Percentiles rank a stretch among this genome's conserved stretches.
These are phyloP conservation scores for Chytriomyces sp. DNA, from an alignment of 192 early-diverging fungal species.

Conservation along the genomic window DNA sequence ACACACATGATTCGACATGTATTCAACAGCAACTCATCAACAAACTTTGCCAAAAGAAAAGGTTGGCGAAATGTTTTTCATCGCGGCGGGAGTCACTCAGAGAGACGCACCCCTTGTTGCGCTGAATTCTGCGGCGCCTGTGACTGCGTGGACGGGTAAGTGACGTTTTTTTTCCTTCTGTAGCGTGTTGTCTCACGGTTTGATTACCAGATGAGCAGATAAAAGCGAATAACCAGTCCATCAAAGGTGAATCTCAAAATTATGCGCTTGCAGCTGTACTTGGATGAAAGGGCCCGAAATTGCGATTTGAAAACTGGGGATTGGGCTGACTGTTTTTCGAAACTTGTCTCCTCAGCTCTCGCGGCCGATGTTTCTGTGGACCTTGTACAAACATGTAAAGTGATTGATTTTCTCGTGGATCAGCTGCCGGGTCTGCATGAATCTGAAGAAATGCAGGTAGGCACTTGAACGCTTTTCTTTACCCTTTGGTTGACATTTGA, in stretches of 20 bases:
- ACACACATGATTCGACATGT: background rate
- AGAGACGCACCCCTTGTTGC: slow-evolving; percentile 50
- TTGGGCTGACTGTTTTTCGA: background rate
- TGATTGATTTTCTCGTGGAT: slow-evolving; percentile 51
- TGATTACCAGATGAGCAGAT: slow-evolving; percentile 27
- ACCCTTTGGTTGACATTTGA: background rate
- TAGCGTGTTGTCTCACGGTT: background rate
- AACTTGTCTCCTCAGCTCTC: slow-evolving; percentile 27
- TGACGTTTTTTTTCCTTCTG: background rate
- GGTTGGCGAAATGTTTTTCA: slow-evolving; percentile 47
- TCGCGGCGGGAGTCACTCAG: slow-evolving; percentile 48
- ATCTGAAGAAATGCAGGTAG: slow-evolving; percentile 40
- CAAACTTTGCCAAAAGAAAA: too few species aligned
- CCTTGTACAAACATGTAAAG: slow-evolving; percentile 46
- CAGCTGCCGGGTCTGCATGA: slow-evolving; percentile 42
- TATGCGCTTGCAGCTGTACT: background rate
- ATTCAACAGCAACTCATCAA: slow-evolving; percentile 19
- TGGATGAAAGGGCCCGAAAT: too few species aligned
- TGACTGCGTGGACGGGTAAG: slow-evolving; percentile 51
- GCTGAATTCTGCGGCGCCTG: slow-evolving; percentile 38
- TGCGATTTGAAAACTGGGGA: background rate
- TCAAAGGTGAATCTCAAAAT: slow-evolving; percentile 5
- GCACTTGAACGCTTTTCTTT: background rate
- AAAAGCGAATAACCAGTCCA: slow-evolving; percentile 6
- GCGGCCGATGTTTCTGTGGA: slow-evolving; percentile 38